Evolutionary conservation across 2,329 filamentous ascomycete species (phyloP).

Genomic region (Exserohilum rostratum): DNA sequence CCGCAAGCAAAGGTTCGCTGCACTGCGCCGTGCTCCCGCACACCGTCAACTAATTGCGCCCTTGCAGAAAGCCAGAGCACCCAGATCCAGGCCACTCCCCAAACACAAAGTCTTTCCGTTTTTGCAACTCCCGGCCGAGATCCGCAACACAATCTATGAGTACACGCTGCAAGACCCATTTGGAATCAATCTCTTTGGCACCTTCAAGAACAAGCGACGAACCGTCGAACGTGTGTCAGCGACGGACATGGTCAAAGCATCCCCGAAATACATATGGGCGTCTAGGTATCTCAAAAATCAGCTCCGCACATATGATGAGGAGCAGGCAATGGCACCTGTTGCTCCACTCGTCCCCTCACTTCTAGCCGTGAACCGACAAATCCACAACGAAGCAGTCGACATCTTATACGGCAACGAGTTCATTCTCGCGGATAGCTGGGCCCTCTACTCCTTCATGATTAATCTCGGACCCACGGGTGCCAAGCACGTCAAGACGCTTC

Average conservation of each 20-base stretch:
- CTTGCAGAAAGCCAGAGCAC: constrained; percentile 22
- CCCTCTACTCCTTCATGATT: constrained; percentile 42
- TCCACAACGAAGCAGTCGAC: constrained; percentile 31
- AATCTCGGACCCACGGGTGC: constrained; percentile 35
- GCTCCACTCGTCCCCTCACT: constrained; percentile 30
- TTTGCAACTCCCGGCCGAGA: constrained; percentile 42
- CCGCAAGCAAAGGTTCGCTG: constrained; percentile 35
- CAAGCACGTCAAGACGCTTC: constrained; percentile 31
- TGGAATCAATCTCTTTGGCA: constrained; percentile 34
- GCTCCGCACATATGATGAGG: neutral
- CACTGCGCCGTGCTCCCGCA: neutral
- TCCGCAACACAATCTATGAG: constrained; percentile 43
- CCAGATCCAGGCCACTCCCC: constrained; percentile 26
- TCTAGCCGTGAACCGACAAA: constrained; percentile 39
- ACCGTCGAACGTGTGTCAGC: constrained; percentile 29
- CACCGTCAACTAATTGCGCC: neutral
- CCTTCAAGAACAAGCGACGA: constrained; percentile 37
- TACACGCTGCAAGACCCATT: constrained; percentile 34
- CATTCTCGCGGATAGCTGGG: constrained; percentile 31
- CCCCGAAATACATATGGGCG: neutral
- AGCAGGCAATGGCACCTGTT: neutral
- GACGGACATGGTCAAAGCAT: neutral
- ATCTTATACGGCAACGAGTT: constrained; percentile 42
- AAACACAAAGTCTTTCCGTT: constrained; percentile 45
- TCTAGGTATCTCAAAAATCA: too few species aligned